Evolutionary conservation across 331 rosid species (phyloP).

Genomic region (Quercus phellos): DNA sequence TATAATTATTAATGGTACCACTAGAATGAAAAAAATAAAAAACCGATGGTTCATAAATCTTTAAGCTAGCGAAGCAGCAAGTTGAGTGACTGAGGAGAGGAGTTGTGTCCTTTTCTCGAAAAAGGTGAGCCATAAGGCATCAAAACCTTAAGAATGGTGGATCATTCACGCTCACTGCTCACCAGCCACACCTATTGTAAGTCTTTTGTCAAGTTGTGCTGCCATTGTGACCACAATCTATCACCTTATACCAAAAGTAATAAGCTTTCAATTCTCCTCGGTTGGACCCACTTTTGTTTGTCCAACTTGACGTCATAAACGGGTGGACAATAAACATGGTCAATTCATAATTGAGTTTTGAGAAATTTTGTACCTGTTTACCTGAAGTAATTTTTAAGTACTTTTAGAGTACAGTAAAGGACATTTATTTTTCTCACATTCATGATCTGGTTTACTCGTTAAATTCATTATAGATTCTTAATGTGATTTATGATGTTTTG

Average conservation of each 20-base stretch:
- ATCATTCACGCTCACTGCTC: neutral
- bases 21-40: neutral
- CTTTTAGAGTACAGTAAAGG: fast-evolving
- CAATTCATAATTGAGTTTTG: neutral
- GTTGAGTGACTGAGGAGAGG: conserved; percentile 19
- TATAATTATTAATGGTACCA: no score
- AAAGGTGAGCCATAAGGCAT: conserved; percentile 17
- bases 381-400: no score
- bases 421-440: fast-evolving
- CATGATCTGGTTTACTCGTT: fast-evolving
- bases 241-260: conserved; percentile 39
- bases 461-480: no score
- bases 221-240: conserved; percentile 21
- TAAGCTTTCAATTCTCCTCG: conserved; percentile 19
- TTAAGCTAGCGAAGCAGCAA: neutral
- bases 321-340: neutral
- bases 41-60: conserved; percentile 26
- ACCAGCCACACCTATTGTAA: neutral
- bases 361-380: fast-evolving
- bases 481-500: fast-evolving
- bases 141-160: conserved; percentile 6
- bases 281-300: neutral
- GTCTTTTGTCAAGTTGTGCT: conserved; percentile 14
- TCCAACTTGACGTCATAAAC: neutral
- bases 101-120: conserved; percentile 39